These are phyloP conservation scores for Ustilago curta DNA, from an alignment of 1,284 basidiomycete species.

Conservation along the genomic window DNA sequence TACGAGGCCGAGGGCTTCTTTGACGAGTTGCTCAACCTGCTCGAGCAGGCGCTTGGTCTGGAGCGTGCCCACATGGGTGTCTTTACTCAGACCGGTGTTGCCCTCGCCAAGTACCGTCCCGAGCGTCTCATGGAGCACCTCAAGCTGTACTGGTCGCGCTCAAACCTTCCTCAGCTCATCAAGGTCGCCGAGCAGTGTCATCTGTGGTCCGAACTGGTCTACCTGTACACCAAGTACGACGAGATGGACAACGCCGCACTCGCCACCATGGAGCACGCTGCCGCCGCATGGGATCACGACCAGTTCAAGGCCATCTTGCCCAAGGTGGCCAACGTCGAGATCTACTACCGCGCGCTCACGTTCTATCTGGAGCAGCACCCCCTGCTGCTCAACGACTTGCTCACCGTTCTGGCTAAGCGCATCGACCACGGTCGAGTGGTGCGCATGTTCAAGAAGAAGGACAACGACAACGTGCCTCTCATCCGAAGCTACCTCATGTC, in stretches of 20 bases:
- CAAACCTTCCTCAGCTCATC: slow-evolving; percentile 96
- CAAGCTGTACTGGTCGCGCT: slow-evolving; percentile 95
- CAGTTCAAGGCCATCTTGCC: slow-evolving; percentile 77
- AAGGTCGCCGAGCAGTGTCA: slow-evolving; percentile 95
- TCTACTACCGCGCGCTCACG: slow-evolving; percentile 82
- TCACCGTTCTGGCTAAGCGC: slow-evolving; percentile 89
- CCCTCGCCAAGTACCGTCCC: slow-evolving; percentile 96
- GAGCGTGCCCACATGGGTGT: slow-evolving; percentile 89
- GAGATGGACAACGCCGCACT: slow-evolving; percentile 95
- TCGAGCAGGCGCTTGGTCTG: slow-evolving; percentile 91
- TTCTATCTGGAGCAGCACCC: slow-evolving; percentile 89
- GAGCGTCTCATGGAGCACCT: slow-evolving; percentile 99
- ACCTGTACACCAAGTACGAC: slow-evolving; percentile 98
- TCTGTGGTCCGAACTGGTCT: slow-evolving; percentile 97
- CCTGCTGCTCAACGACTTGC: slow-evolving; percentile 88
- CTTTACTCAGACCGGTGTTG: slow-evolving; percentile 92
- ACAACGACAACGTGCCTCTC: slow-evolving; percentile 94
- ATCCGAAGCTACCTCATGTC: slow-evolving; percentile 96
- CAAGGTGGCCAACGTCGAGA: slow-evolving; percentile 93
- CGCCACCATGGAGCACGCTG: slow-evolving; percentile 96
- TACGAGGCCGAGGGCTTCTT: slow-evolving; percentile 95
- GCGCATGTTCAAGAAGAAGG: slow-evolving; percentile 83
- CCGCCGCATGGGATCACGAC: slow-evolving; percentile 98
- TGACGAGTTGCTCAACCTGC: slow-evolving; percentile 88
- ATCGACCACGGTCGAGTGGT: slow-evolving; percentile 96